Evolutionary conservation across 164 flowering plant genomes (phyloP).

Genomic region (Tetrastigma voinierianum): DNA sequence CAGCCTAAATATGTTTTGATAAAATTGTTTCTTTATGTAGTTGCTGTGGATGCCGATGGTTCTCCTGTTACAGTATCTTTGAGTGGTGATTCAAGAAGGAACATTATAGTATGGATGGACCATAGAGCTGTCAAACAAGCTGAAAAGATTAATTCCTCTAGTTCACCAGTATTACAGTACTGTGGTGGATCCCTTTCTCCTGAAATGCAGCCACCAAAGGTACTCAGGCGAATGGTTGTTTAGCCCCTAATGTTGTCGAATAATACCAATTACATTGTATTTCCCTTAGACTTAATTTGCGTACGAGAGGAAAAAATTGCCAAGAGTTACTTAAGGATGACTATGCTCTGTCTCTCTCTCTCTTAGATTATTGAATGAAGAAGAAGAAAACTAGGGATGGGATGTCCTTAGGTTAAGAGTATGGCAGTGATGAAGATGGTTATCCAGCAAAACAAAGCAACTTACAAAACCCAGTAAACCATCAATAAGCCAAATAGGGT

Average conservation of each 20-base stretch:
- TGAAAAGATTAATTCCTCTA: slow-evolving; percentile 76
- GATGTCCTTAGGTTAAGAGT: too few relatives aligned
- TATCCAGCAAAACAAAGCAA: too few relatives aligned
- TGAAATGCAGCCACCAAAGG: slow-evolving; percentile 99
- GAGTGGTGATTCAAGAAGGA: slow-evolving; percentile 96
- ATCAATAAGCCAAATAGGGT: too few relatives aligned
- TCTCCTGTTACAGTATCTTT: slow-evolving; percentile 94
- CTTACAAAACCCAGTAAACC: too few relatives aligned
- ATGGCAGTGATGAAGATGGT: too few relatives aligned
- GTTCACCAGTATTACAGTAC: slow-evolving; percentile 89
- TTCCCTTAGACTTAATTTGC: too few relatives aligned
- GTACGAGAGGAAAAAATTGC: too few relatives aligned
- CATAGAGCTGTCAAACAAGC: slow-evolving; percentile 98
- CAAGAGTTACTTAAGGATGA: too few relatives aligned
- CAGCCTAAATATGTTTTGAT: not conserved
- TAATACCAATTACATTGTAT: not conserved
- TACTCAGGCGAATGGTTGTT: slow-evolving; percentile 15
- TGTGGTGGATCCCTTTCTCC: slow-evolving; percentile 94
- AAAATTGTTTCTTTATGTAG: slow-evolving; percentile 42
- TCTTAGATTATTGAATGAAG: too few relatives aligned
- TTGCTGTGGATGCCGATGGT: slow-evolving; percentile 93
- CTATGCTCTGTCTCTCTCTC: too few relatives aligned
- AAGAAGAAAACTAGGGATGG: too few relatives aligned
- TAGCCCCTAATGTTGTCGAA: not conserved
- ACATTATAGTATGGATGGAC: slow-evolving; percentile 98